Base-by-base conservation (phyloP, 1,284 basidiomycete genomes). In the Somion occarium region DNA sequence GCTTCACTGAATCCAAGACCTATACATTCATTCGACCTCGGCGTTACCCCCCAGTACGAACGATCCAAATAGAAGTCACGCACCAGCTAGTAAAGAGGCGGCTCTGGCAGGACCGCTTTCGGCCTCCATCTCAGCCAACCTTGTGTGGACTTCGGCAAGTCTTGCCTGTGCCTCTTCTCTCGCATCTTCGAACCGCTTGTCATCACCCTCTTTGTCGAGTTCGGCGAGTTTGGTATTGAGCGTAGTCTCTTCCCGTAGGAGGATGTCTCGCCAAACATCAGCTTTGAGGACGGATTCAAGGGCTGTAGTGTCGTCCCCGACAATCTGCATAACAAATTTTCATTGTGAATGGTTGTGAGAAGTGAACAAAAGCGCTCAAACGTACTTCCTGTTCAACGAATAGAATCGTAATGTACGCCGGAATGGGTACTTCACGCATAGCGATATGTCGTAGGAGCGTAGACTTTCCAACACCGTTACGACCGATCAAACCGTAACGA, bases 371-470 rank as follows among this genome's bases (percentile, higher is more conserved):
- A 53, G 20, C 11, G 23, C 20, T n/a, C 19, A 7, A 23, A 58
- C 70, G 50, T 54, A 91, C 91, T 71, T 99, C 97, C 73, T 99
- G 97, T 68, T 99, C 97, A 55, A 99, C 97, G 64, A 99, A 97
- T 26, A 99, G 76, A 55, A 99, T 95, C 1, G 93, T 95, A 64
- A 99, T 97, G 66, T 98, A 91, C 0, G 90, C 75, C 9, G 94
- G 93, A 53, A 97, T 89, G 9, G 93, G 87, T 11, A 99, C 86
- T 64, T 99, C 97, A 64, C 97, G 85, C 73, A 99, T 79, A 1
- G 97, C 92, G 64, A 99, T 93, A 67, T 97, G 89, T 45, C 95
- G 86, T 30, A 99, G 78, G n/a, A 99, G 78, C 1, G 97, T 98
- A 19, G 94, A 97, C 75, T 99, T 99, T 72, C 96, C 97, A 61